Conservation (phyloP, 2,329 filamentous ascomycete genomes). For the Venturia asperata region DNA sequence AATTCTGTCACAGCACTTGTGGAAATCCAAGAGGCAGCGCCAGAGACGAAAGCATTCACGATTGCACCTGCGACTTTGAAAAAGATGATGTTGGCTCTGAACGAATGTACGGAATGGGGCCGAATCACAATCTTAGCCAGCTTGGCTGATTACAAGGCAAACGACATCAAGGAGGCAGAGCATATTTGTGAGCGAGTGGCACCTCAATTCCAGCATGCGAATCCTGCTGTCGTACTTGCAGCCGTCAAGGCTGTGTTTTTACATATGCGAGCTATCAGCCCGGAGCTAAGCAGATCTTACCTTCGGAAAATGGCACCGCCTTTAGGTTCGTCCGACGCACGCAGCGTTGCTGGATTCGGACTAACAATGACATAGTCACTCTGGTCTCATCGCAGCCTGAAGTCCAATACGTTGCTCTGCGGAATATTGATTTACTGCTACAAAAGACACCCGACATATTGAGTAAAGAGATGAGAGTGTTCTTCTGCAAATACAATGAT, state of each 20-base stretch:
- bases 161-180: constrained; percentile 91
- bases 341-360: background rate
- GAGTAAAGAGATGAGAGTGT: constrained; percentile 93
- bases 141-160: constrained; percentile 76
- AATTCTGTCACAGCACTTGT: constrained; percentile 92
- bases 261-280: constrained; percentile 80
- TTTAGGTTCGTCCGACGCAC: constrained; percentile 54
- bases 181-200: constrained; percentile 96
- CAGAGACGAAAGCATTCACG: constrained; percentile 79
- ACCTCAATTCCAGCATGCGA: constrained; percentile 97
- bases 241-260: constrained; percentile 97
- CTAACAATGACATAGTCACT: constrained; percentile 57
- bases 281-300: constrained; percentile 75
- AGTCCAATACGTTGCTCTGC: constrained; percentile 92
- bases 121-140: constrained; percentile 88
- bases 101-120: constrained; percentile 98
- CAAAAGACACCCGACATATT: constrained; percentile 96
- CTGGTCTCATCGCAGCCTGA: constrained; percentile 92
- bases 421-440: constrained; percentile 91
- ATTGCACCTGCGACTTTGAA: constrained; percentile 79
- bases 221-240: constrained; percentile 92
- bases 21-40: constrained; percentile 84
- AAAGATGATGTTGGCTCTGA: constrained; percentile 92
- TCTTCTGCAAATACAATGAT: constrained; percentile 99
- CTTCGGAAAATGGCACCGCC: constrained; percentile 98